Conservation (phyloP, 2,329 filamentous ascomycete species). For the Fusarium xylarioides region DNA sequence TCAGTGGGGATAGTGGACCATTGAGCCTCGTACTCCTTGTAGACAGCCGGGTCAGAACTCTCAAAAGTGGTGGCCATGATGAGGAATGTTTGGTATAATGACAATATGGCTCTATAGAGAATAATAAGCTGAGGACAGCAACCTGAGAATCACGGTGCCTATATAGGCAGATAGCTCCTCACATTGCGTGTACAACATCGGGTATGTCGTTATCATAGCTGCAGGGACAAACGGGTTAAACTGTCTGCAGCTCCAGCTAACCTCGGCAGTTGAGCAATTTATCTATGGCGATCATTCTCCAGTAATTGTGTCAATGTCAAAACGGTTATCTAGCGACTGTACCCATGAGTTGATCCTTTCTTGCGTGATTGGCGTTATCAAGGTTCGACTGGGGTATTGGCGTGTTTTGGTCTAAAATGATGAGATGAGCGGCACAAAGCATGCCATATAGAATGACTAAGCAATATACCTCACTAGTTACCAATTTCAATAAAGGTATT, state of each 20-base stretch:
- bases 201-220: not conserved
- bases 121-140: accelerated
- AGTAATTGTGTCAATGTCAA: not conserved
- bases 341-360: not conserved
- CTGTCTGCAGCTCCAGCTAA: not conserved
- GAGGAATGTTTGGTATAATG: not conserved
- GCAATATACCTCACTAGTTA: not conserved
- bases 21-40: constrained; percentile 48
- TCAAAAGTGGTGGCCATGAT: constrained; percentile 10
- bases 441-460: not conserved
- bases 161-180: not conserved
- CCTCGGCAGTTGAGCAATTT: not conserved
- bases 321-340: not conserved
- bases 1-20: constrained; percentile 48
- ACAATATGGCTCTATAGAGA: not conserved
- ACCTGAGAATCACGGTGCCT: not conserved
- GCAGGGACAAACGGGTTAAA: not conserved
- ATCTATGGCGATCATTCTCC: not conserved
- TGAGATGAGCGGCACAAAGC: not conserved
- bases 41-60: constrained; percentile 50
- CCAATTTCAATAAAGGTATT: too few relatives aligned
- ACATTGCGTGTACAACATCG: not conserved
- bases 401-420: not conserved
- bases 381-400: not conserved
- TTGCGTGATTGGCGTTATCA: not conserved